Conservation (phyloP, 352 stramenopile genomes). For the Pythium angustatum region DNA sequence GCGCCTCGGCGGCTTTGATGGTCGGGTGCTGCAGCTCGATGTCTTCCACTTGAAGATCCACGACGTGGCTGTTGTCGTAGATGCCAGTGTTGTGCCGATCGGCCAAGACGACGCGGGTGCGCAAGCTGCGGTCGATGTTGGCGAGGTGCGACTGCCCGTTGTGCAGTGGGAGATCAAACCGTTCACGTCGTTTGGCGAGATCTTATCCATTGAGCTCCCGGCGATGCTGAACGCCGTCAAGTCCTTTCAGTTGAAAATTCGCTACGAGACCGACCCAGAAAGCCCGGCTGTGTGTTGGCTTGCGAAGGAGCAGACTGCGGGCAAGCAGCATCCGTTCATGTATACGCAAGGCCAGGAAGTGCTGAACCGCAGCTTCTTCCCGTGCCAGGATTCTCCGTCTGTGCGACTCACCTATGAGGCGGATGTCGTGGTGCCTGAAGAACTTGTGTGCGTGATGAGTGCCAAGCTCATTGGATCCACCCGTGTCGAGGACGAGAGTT, state of each 20-base stretch:
- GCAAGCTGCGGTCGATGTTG: constrained; percentile 7
- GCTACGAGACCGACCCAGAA: constrained; percentile 64
- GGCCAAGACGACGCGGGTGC: neutral
- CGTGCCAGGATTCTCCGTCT: constrained; percentile 92
- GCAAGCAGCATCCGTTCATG: constrained; percentile 74
- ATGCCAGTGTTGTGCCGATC: neutral
- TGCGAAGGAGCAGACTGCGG: constrained; percentile 79
- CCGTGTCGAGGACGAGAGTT: constrained; percentile 14
- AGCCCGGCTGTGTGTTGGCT: constrained; percentile 84
- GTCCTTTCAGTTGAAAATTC: constrained; percentile 45
- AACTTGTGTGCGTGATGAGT: constrained; percentile 90
- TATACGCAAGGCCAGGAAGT: constrained; percentile 89
- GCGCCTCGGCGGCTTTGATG: constrained; percentile 20
- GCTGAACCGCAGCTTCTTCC: constrained; percentile 83
- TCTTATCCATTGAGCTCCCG: constrained; percentile 51
- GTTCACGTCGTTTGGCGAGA: constrained; percentile 68
- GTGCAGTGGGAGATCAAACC: constrained; percentile 44
- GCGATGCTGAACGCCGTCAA: constrained; percentile 12
- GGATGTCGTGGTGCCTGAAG: constrained; percentile 88
- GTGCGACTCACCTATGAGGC: constrained; percentile 96
- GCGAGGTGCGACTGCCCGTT: constrained; percentile 15
- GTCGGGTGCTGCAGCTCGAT: constrained; percentile 43
- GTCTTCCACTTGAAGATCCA: constrained; percentile 63
- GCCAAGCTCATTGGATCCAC: constrained; percentile 47
- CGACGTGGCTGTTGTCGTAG: constrained; percentile 37